These are phyloP conservation scores for Colletotrichum paranaense DNA, from an alignment of 2,329 filamentous ascomycete species.

Conservation along the genomic window DNA sequence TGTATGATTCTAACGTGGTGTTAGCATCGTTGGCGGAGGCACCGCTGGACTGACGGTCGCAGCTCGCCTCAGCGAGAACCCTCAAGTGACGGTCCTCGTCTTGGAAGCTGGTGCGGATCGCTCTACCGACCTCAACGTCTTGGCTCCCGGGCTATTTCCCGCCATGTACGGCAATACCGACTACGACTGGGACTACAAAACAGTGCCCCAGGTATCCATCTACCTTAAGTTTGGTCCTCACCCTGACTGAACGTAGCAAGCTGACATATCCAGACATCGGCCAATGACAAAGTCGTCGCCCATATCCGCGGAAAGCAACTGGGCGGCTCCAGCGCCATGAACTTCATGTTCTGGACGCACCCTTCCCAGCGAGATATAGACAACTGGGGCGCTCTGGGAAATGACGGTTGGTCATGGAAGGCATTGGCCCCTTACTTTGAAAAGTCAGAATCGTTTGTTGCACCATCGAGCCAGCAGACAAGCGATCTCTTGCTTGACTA, in stretches of 20 bases:
- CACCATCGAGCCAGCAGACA: constrained; percentile 4
- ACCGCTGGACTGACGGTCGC: constrained; percentile 65
- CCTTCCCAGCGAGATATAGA: constrained; percentile 62
- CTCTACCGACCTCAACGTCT: constrained; percentile 31
- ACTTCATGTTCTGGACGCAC: constrained; percentile 67
- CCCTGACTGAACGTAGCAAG: too few species aligned
- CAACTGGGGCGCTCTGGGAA: constrained; percentile 68
- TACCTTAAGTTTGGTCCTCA: too few species aligned
- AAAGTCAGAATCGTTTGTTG: constrained; percentile 6
- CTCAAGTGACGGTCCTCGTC: constrained; percentile 17
- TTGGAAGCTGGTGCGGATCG: constrained; percentile 37
- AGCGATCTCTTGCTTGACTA: constrained; percentile 9
- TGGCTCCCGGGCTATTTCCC: constrained; percentile 35
- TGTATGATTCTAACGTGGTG: constrained; percentile 38
- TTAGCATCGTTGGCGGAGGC: constrained; percentile 63
- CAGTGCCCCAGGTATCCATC: constrained; percentile 35
- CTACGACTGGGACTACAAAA: constrained; percentile 39
- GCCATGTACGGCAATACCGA: constrained; percentile 38
- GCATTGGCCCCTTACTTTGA: constrained; percentile 39
- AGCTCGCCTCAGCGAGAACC: constrained; percentile 55
- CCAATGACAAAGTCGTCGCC: constrained; percentile 22
- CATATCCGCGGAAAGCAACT: constrained; percentile 47
- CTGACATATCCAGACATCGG: constrained; percentile 6
- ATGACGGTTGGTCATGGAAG: constrained; percentile 68
- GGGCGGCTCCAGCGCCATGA: constrained; percentile 72